Percentiles rank a stretch among this genome's conserved stretches.
Evolutionary conservation across 2,329 filamentous ascomycete species (phyloP).

Genomic region (Paecilomyces variotii): DNA sequence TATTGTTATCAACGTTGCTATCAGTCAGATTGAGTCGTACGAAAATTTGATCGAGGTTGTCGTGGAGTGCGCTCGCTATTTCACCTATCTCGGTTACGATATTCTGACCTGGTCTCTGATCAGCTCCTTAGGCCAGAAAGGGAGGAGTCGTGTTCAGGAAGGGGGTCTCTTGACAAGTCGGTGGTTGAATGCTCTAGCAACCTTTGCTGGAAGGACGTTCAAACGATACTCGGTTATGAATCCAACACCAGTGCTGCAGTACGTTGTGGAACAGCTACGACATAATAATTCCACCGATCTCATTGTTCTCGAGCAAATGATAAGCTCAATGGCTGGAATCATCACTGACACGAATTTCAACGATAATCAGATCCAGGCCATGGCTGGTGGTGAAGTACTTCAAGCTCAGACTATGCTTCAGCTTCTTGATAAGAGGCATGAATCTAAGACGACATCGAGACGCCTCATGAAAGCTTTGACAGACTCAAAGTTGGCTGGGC

Average conservation of each 20-base stretch:
- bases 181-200: conserved; percentile 83
- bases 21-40: conserved; percentile 88
- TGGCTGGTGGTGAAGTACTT: conserved; percentile 76
- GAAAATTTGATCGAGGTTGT: conserved; percentile 91
- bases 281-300: conserved; percentile 81
- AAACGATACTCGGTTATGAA: conserved; percentile 78
- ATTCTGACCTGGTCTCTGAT: conserved; percentile 88
- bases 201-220: conserved; percentile 87
- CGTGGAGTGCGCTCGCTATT: conserved; percentile 89
- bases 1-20: conserved; percentile 79
- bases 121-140: conserved; percentile 55
- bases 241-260: conserved; percentile 76
- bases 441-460: conserved; percentile 64
- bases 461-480: conserved; percentile 72
- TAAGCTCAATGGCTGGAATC: conserved; percentile 89
- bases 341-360: conserved; percentile 80
- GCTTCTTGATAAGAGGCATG: conserved; percentile 73
- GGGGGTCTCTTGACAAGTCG: conserved; percentile 72
- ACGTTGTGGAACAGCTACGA: conserved; percentile 76
- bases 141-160: conserved; percentile 51
- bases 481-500: conserved; percentile 68
- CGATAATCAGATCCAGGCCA: conserved; percentile 75
- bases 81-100: conserved; percentile 86
- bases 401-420: conserved; percentile 72
- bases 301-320: conserved; percentile 82